Percentiles rank a stretch among this genome's conserved stretches.
Evolutionary conservation across 2,329 filamentous ascomycete genomes (phyloP).

Genomic region (Pseudopyricularia javanii): DNA sequence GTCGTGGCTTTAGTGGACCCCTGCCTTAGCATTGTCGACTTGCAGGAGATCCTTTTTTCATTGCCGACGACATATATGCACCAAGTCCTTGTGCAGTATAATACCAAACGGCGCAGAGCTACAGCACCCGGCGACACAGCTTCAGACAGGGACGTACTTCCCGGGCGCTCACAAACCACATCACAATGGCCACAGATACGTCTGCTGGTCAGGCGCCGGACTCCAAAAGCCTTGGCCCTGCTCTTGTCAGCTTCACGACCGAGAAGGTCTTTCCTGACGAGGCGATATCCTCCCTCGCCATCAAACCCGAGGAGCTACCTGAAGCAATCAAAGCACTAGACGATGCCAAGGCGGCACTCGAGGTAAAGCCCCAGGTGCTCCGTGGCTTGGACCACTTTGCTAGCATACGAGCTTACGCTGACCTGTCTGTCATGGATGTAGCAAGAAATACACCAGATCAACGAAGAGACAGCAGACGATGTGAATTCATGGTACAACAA

Average conservation of each 20-base stretch:
- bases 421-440: conserved; percentile 15
- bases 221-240: conserved; percentile 27
- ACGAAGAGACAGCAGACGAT: conserved; percentile 64
- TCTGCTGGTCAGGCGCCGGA: background rate
- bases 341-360: conserved; percentile 28
- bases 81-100: too few species aligned
- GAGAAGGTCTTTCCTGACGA: conserved; percentile 34
- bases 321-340: conserved; percentile 27
- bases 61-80: background rate
- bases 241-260: conserved; percentile 50
- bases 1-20: background rate
- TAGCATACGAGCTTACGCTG: background rate
- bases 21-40: background rate
- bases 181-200: background rate
- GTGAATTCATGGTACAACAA: conserved; percentile 79
- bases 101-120: background rate
- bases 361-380: conserved; percentile 19
- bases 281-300: conserved; percentile 22
- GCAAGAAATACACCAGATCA: conserved; percentile 64
- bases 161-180: background rate
- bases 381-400: conserved; percentile 3
- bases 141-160: background rate
- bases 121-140: background rate
- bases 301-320: conserved; percentile 22
- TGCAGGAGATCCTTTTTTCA: background rate